A percentile compares a stretch with the other conserved stretches of the same genome.
Evolutionary conservation across 164 flowering plant genomes (phyloP).

Genomic region (Vitis labrusca): DNA sequence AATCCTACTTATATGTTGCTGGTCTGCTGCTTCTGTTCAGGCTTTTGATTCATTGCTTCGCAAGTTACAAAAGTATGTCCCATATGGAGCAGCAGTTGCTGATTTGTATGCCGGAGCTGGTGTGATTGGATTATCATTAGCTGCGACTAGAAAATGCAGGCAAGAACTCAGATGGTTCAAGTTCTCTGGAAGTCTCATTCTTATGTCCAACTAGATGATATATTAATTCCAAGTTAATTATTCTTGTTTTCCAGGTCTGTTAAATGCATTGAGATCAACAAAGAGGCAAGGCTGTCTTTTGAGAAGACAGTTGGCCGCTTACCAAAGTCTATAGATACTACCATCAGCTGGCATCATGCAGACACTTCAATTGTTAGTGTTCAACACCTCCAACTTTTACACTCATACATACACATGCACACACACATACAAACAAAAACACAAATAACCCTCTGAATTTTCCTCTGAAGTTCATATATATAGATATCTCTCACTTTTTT

Average conservation of each 20-base stretch:
- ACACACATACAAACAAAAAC: too few species aligned
- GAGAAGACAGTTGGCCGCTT: constrained; percentile 82
- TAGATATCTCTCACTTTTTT: too few species aligned
- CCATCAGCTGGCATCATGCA: constrained; percentile 93
- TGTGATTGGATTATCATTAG: constrained; percentile 88
- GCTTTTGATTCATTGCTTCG: constrained; percentile 89
- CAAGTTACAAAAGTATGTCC: constrained; percentile 85
- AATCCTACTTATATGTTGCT: neutral
- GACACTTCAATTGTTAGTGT: constrained; percentile 77
- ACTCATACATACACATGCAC: neutral
- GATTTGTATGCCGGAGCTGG: constrained; percentile 99
- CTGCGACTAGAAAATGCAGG: constrained; percentile 86
- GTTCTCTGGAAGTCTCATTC: neutral
- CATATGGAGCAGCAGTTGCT: constrained; percentile 77
- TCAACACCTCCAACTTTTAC: constrained; percentile 1
- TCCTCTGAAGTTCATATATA: neutral
- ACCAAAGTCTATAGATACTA: constrained; percentile 55
- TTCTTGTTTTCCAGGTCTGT: constrained; percentile 57
- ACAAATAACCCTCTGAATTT: neutral
- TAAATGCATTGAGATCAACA: constrained; percentile 86
- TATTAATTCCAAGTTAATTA: neutral
- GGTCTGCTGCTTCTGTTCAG: constrained; percentile 36
- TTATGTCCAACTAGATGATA: neutral
- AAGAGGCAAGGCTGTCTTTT: constrained; percentile 86
- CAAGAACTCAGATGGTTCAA: constrained; percentile 25